Conservation (phyloP, 2,329 filamentous ascomycete species). For the Aspergillus ibericus region DNA sequence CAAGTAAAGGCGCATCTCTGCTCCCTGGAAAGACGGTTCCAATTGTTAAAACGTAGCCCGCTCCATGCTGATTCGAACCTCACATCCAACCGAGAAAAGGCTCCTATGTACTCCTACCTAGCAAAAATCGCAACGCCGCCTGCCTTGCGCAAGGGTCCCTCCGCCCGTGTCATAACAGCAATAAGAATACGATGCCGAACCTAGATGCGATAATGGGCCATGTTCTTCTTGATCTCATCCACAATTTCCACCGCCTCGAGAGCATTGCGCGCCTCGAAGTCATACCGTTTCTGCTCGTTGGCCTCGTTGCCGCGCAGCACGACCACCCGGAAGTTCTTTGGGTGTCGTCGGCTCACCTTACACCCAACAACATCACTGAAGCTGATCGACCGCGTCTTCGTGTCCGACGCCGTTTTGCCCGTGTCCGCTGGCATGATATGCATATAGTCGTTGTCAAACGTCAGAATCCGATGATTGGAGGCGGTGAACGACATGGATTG, state of each 20-base stretch:
- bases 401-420: conserved; percentile 55
- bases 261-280: conserved; percentile 61
- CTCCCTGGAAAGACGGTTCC: neutral
- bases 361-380: conserved; percentile 65
- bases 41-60: neutral
- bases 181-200: neutral
- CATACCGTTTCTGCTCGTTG: conserved; percentile 65
- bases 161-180: neutral
- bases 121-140: neutral
- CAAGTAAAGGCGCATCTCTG: too few species aligned
- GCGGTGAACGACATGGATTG: conserved; percentile 65
- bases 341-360: conserved; percentile 64
- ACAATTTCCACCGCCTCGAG: conserved; percentile 63
- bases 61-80: neutral
- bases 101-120: neutral
- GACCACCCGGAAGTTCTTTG: conserved; percentile 62
- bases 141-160: neutral
- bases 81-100: neutral
- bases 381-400: conserved; percentile 62
- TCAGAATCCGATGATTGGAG: conserved; percentile 60
- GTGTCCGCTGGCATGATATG: conserved; percentile 61
- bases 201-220: conserved; percentile 47
- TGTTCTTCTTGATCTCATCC: conserved; percentile 62
- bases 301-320: conserved; percentile 62
- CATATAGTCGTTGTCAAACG: conserved; percentile 66